Evolutionary conservation across 2,329 filamentous ascomycete species (phyloP), one percentile per base, ranked within the genome.

Genomic region (Mollisiaceae sp.): DNA sequence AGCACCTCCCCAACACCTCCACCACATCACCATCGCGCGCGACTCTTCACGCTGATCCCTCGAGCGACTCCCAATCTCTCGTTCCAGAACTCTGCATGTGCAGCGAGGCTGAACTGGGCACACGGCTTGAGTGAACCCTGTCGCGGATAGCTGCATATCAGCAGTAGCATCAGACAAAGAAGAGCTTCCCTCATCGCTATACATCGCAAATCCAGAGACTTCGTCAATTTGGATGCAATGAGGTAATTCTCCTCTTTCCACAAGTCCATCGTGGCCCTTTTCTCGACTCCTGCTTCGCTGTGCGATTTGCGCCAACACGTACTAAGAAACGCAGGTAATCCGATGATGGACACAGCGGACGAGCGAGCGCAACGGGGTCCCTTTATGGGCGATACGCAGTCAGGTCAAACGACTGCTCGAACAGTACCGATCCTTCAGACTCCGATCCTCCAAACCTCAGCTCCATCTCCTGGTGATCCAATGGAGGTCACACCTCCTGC

Each of bases 401-500:
- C 64, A 60, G 65, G 45, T 58, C 73, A 73, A 69, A 67, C 66
- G 38, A 65, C 67, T 8, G 63, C 69, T 63, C 73, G 73, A 70
- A 85, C 86, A 55, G 79, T 89, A 57, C 85, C 86, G 61, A 86
- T 88, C 70, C 79, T 88, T 70, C 79, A 84, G 67, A 82, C 82
- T 64, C 83, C 86, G 43, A 84, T 81, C 65, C 84, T 86, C 74
- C 83, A 85, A 75, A 86, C 85, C 79, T 86, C 86, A 69, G 82
- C 85, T 62, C 83, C 85, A 22, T 83, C 83, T 58, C 83, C 83
- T 36, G 84, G 82, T 70, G 85, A 86, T 64, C 85, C 85, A 65
- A 89, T 89, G 86, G 86, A 89, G 67, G 82, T 87, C 69, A 84
- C 85, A 41, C 85, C 83, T 43, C 83, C 73, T 24, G 52, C 68